Evolutionary conservation across 2,329 filamentous ascomycete genomes (phyloP).

Genomic region (Fusarium veterinarium): DNA sequence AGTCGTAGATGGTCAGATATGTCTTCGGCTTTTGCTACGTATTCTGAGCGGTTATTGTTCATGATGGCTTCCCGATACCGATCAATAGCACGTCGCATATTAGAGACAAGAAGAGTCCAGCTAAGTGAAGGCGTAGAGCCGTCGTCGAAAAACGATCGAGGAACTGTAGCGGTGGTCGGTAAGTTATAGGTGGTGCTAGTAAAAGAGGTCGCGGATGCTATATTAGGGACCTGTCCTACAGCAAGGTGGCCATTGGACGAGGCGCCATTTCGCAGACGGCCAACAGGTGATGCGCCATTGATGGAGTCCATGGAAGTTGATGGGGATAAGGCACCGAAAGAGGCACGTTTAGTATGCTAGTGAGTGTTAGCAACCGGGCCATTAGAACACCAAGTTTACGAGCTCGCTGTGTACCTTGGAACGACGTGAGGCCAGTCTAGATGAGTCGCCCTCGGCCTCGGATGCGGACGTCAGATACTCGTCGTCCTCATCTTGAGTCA

Average conservation of each 20-base stretch:
- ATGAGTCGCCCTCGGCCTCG: constrained; percentile 82
- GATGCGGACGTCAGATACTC: constrained; percentile 87
- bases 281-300: constrained; percentile 72
- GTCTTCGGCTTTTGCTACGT: constrained; percentile 94
- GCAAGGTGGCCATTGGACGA: constrained; percentile 55
- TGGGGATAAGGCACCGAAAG: constrained; percentile 81
- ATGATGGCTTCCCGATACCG: constrained; percentile 91
- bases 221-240: constrained; percentile 61
- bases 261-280: constrained; percentile 67
- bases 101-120: constrained; percentile 89
- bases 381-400: not conserved
- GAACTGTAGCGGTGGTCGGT: constrained; percentile 70
- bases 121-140: constrained; percentile 82
- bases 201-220: constrained; percentile 71
- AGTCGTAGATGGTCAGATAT: constrained; percentile 96
- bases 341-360: constrained; percentile 72
- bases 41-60: constrained; percentile 85
- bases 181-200: constrained; percentile 68
- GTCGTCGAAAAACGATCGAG: constrained; percentile 91
- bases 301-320: constrained; percentile 94
- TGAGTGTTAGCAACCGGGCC: constrained; percentile 22
- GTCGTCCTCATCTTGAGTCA: constrained; percentile 86
- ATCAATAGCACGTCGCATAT: constrained; percentile 92
- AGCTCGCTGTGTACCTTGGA: constrained; percentile 67
- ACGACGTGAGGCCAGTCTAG: constrained; percentile 74